These are phyloP conservation scores for Hericium coralloides DNA, from an alignment of 768 basidiomycete species.

Conservation along the genomic window DNA sequence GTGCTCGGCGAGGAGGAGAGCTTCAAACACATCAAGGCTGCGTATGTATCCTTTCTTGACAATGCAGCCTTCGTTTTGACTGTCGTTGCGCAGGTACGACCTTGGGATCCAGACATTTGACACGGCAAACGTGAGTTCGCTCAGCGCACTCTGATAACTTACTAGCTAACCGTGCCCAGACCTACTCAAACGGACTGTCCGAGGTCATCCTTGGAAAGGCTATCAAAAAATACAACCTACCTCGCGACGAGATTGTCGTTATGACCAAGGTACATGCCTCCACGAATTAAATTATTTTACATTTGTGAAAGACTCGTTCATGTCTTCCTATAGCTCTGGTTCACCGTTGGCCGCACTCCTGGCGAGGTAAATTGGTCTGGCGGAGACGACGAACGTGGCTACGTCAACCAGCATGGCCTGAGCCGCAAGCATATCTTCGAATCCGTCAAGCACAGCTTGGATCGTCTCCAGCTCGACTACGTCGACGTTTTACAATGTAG, in stretches of 20 bases:
- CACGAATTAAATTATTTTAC: not conserved
- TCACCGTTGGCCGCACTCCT: too few relatives aligned
- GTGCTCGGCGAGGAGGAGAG: conserved; percentile 27
- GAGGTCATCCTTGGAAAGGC: conserved; percentile 40
- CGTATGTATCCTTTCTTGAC: conserved; percentile 15
- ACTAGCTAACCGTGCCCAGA: conserved; percentile 17
- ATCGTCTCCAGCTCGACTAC: conserved; percentile 63
- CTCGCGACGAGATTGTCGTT: conserved; percentile 41
- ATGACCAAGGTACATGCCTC: conserved; percentile 33
- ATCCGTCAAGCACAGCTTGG: conserved; percentile 42
- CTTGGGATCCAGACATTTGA: conserved; percentile 33
- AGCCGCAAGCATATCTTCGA: conserved; percentile 51
- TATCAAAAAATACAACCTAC: conserved; percentile 34
- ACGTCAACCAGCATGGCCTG: conserved; percentile 29
- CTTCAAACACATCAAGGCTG: conserved; percentile 32
- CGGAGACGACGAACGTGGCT: conserved; percentile 19
- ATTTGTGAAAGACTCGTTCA: too few relatives aligned
- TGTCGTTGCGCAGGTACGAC: conserved; percentile 15
- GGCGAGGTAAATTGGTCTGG: conserved; percentile 28
- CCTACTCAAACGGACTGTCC: conserved; percentile 32
- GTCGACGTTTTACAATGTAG: conserved; percentile 62
- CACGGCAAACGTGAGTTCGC: conserved; percentile 22
- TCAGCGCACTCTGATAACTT: not conserved
- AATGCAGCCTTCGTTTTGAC: not conserved
- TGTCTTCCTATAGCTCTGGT: not conserved